These are phyloP conservation scores for Diaporthe australafricana DNA, from an alignment of 2,329 filamentous ascomycete species.

Conservation along the genomic window DNA sequence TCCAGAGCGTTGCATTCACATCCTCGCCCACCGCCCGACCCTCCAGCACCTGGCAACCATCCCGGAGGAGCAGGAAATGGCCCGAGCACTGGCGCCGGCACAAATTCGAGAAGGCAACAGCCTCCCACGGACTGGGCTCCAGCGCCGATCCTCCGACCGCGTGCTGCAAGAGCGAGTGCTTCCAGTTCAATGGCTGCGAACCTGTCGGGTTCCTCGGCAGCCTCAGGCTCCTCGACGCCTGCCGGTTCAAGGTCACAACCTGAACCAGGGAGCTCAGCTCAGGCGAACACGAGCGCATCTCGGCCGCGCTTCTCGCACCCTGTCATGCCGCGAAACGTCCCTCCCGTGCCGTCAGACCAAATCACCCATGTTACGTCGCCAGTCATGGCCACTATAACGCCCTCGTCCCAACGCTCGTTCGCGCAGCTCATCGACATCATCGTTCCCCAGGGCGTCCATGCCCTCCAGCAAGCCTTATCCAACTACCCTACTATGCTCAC, in stretches of 20 bases:
- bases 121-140: not conserved
- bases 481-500: slow-evolving; percentile 61
- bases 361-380: slow-evolving; percentile 47
- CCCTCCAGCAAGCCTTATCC: slow-evolving; percentile 58
- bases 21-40: slow-evolving; percentile 30
- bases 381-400: slow-evolving; percentile 47
- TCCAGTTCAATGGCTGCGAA: slow-evolving; percentile 30
- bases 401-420: slow-evolving; percentile 55
- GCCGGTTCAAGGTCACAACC: slow-evolving; percentile 27
- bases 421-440: slow-evolving; percentile 64
- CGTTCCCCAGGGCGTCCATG: slow-evolving; percentile 61
- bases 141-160: not conserved
- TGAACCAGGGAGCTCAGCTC: slow-evolving; percentile 8
- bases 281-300: slow-evolving; percentile 25
- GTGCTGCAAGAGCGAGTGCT: slow-evolving; percentile 29
- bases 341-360: slow-evolving; percentile 31
- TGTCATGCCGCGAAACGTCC: slow-evolving; percentile 3
- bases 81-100: slow-evolving; percentile 9
- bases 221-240: slow-evolving; percentile 10
- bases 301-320: slow-evolving; percentile 36
- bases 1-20: slow-evolving; percentile 54
- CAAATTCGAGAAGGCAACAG: slow-evolving; percentile 24
- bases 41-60: slow-evolving; percentile 30
- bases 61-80: slow-evolving; percentile 17
- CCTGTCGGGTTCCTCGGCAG: slow-evolving; percentile 16